Percentiles rank a stretch among this genome's conserved stretches.
phyloP scores from a whole-genome alignment of 495 filamentous ascomycete genomes.

The Sordaria brevicollis region DNA sequence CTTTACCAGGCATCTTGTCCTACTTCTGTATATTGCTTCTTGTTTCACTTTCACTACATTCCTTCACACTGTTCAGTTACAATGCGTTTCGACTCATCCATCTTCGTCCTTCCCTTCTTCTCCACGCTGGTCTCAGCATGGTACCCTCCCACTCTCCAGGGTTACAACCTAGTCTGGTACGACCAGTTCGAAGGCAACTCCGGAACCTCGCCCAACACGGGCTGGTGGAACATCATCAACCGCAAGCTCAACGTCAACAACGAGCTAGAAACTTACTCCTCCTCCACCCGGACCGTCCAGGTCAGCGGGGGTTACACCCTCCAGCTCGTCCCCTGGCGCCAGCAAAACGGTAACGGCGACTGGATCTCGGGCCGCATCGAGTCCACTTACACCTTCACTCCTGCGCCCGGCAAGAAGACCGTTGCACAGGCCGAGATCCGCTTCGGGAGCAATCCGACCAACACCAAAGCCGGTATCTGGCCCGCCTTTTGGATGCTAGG shows the following conservation, averaged over 20 bases:
- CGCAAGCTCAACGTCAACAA: conserved; percentile 29
- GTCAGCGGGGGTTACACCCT: conserved; percentile 32
- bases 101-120: conserved; percentile 5
- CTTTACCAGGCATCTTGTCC: neutral
- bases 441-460: conserved; percentile 27
- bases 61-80: neutral
- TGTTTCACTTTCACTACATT: neutral
- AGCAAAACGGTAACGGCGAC: conserved; percentile 13
- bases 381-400: conserved; percentile 33
- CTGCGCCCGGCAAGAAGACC: conserved; percentile 24
- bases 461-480: conserved; percentile 41
- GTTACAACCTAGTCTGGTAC: conserved; percentile 26
- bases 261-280: conserved; percentile 34
- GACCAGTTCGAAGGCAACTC: conserved; percentile 27
- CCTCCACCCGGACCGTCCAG: conserved; percentile 27
- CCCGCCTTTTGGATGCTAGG: conserved; percentile 47
- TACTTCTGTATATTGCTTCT: neutral
- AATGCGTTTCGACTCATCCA: conserved; percentile 11
- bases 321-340: conserved; percentile 33
- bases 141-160: conserved; percentile 19
- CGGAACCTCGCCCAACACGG: conserved; percentile 18
- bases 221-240: conserved; percentile 34
- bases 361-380: conserved; percentile 44
- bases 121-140: conserved; percentile 16
- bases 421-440: conserved; percentile 33